Conservation (phyloP, 2,329 filamentous ascomycete species). For the Cadophora gregata region DNA sequence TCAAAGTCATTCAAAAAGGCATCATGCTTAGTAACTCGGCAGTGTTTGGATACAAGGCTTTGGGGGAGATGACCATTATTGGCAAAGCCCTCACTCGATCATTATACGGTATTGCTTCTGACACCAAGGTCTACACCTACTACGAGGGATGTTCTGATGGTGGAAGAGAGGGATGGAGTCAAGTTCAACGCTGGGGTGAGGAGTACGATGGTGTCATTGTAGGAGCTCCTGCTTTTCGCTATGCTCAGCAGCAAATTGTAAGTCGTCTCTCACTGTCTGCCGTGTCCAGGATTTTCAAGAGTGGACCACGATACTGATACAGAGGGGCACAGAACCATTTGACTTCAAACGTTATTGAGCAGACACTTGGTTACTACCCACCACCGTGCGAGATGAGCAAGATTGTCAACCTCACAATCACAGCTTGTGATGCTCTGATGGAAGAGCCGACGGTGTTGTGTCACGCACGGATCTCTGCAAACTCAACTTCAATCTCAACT, state of each 20-base stretch:
- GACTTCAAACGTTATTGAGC: constrained; percentile 47
- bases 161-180: constrained; percentile 56
- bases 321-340: constrained; percentile 44
- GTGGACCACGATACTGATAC: not conserved
- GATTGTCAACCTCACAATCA: constrained; percentile 61
- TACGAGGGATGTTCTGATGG: constrained; percentile 53
- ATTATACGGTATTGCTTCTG: not conserved
- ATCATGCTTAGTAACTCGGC: not conserved
- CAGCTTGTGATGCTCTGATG: constrained; percentile 60
- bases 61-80: not conserved
- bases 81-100: not conserved
- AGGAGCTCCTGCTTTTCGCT: constrained; percentile 55
- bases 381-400: constrained; percentile 53
- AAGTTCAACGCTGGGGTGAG: constrained; percentile 49
- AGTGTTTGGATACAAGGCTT: not conserved
- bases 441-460: constrained; percentile 59
- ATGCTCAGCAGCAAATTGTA: constrained; percentile 51
- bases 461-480: constrained; percentile 55
- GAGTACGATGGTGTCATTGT: constrained; percentile 53
- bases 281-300: not conserved
- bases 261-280: not conserved
- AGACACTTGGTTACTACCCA: constrained; percentile 50
- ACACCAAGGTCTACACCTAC: constrained; percentile 15
- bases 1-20: not conserved
- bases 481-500: constrained; percentile 52